Base-by-base conservation (phyloP, 2,329 filamentous ascomycete species). In the Penicillium palitans region DNA sequence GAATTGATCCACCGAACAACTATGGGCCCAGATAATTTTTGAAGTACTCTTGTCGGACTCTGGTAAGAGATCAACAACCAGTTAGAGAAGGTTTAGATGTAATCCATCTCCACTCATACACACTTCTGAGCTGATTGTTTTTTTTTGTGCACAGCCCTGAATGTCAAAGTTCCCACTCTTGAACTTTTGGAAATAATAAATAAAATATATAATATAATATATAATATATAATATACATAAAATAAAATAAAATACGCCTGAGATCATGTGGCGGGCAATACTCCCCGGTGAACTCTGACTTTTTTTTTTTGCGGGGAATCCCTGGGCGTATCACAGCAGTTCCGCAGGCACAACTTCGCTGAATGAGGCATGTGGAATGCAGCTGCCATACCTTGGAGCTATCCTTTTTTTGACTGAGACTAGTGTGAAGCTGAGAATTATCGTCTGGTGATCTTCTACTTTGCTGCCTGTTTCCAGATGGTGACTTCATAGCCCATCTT, bases 301-400 rank as follows among this genome's bases (percentile, higher is more conserved):
- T 58, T 52, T 50, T 52, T 50, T 60, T 60, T 55, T 67, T 68
- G 66, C 66, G 66, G 66, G 66, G 66, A 68, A 68, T 61, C 66
- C 61, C 58, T 67, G 66, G 47, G 60, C 66, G 66, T 67, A 67
- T 68, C 66, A 67, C 62, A 53, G 55, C 47, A 57, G 55, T 58
- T 60, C 61, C 61, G 53, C 55, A 59, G 49, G 35, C 49, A 51
- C 58, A 53, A 52, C 41, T 39, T 54, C 44, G 50, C 57, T 61
- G 8, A 54, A 62, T 61, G 52, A 46, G 61, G 61, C 64, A 68
- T 68, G 66, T 62, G 65, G 57, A 61, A 61, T 65, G 56, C 55
- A 59, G 53, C 59, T 61, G 63, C 42, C 49, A 54, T 57, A 47
- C 41, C 51, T 25, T 46, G 19, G 42, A 51, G 24, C 50, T 57